phyloP scores from a whole-genome alignment of 306 rosid genomes.

The Quercus robur region DNA sequence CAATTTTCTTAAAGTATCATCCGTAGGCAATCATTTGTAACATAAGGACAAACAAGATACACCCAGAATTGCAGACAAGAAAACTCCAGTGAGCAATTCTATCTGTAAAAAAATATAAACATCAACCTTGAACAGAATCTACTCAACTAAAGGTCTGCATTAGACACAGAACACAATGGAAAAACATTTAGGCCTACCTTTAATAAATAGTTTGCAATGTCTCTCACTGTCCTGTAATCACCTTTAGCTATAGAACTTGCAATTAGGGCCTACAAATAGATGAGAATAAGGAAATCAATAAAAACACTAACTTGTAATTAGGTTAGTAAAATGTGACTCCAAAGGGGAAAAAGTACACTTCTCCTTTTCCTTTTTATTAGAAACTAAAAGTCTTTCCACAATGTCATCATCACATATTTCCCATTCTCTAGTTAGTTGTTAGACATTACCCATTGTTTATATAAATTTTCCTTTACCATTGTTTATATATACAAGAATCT shows the following conservation, averaged over 20 bases:
- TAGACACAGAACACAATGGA: slow-evolving; percentile 16
- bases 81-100: slow-evolving; percentile 64
- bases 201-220: slow-evolving; percentile 52
- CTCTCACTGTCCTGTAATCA: slow-evolving; percentile 71
- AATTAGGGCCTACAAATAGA: slow-evolving; percentile 62
- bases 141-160: slow-evolving; percentile 3
- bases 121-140: slow-evolving; percentile 18
- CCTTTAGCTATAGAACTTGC: slow-evolving; percentile 83
- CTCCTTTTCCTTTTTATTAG: too few relatives aligned
- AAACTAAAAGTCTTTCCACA: too few relatives aligned
- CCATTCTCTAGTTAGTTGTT: too few relatives aligned
- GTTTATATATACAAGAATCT: too few relatives aligned
- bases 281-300: slow-evolving; percentile 14
- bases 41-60: slow-evolving; percentile 64
- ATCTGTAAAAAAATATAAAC: slow-evolving; percentile 46
- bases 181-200: slow-evolving; percentile 39
- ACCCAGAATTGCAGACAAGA: slow-evolving; percentile 71
- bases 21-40: too few relatives aligned
- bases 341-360: neutral
- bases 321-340: neutral
- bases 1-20: too few relatives aligned
- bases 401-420: too few relatives aligned
- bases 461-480: too few relatives aligned
- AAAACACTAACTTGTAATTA: neutral
- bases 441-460: too few relatives aligned